Evolutionary conservation across 768 basidiomycete species (phyloP).

Genomic region (Mycena filopes): DNA sequence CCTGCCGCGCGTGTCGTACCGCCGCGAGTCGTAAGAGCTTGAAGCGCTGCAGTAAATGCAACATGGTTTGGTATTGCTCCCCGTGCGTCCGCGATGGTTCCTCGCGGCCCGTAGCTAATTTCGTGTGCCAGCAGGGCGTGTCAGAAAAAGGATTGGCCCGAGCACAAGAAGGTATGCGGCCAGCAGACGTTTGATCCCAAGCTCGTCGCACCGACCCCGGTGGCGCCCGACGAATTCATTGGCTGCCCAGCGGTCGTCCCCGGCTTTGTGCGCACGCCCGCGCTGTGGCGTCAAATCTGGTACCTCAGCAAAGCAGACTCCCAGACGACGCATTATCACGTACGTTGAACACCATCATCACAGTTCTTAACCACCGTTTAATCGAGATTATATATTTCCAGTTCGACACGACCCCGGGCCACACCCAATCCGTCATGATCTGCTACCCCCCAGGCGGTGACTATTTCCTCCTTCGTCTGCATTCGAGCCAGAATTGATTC

Average conservation of each 20-base stretch:
- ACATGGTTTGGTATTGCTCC: conserved; percentile 19
- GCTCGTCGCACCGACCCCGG: background rate
- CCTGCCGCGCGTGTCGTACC: no score
- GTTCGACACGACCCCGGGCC: no score
- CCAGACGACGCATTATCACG: no score
- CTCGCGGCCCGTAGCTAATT: background rate
- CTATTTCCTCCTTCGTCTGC: no score
- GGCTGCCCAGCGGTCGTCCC: conserved; percentile 4
- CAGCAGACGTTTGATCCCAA: background rate
- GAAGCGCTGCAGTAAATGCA: background rate
- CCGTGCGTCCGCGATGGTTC: background rate
- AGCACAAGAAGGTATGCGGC: conserved; percentile 17
- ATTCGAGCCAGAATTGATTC: background rate
- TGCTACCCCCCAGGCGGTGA: background rate
- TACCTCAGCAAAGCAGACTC: background rate
- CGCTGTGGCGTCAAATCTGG: conserved; percentile 15
- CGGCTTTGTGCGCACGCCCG: conserved; percentile 2
- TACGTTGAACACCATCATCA: background rate
- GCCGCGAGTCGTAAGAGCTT: no score
- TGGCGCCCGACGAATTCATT: conserved; percentile 1
- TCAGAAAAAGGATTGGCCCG: conserved; percentile 23
- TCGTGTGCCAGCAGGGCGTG: conserved; percentile 12
- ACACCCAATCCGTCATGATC: background rate
- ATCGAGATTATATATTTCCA: background rate
- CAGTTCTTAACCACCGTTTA: no score